Evolutionary conservation across 345 rosid genomes (phyloP).

Genomic region (Camelina hispida): DNA sequence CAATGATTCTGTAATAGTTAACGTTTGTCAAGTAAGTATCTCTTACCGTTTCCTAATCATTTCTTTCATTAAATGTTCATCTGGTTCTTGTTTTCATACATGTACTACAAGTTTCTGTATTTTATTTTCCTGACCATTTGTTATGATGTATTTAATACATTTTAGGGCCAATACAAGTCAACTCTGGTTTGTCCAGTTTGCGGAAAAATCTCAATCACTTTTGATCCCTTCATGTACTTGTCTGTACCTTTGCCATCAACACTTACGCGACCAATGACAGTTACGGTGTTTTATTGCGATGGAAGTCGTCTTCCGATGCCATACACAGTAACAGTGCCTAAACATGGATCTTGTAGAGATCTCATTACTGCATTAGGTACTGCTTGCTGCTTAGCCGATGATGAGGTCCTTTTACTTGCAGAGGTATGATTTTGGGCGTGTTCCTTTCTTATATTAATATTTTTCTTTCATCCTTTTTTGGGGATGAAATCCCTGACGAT

Average conservation of each 20-base stretch:
- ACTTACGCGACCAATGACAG: slow-evolving; percentile 74
- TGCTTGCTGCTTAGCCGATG: slow-evolving; percentile 79
- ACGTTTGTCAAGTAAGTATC: slow-evolving; percentile 80
- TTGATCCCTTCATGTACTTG: slow-evolving; percentile 97
- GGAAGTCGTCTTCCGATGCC: slow-evolving; percentile 91
- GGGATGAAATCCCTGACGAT: slow-evolving; percentile 8
- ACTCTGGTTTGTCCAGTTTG: slow-evolving; percentile 94
- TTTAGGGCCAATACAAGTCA: slow-evolving; percentile 98
- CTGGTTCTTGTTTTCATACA: neutral
- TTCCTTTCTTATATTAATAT: slow-evolving; percentile 8
- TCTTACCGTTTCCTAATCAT: slow-evolving; percentile 7
- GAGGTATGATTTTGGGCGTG: slow-evolving; percentile 55
- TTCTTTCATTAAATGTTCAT: slow-evolving; percentile 31
- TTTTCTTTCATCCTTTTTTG: neutral
- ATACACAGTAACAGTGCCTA: slow-evolving; percentile 75
- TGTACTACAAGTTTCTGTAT: neutral
- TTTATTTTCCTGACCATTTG: slow-evolving; percentile 19
- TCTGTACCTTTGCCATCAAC: slow-evolving; percentile 94
- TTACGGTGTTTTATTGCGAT: slow-evolving; percentile 77
- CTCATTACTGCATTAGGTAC: slow-evolving; percentile 66
- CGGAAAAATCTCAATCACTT: slow-evolving; percentile 87
- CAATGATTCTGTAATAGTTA: slow-evolving; percentile 93
- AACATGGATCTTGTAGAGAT: slow-evolving; percentile 82
- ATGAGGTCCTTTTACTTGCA: slow-evolving; percentile 84
- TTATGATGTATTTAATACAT: slow-evolving; percentile 8